A percentile compares a stretch with the other conserved stretches of the same genome.
These are phyloP conservation scores for Perkinsus olseni DNA, from an alignment of 169 alveolate genomes.

Conservation along the genomic window DNA sequence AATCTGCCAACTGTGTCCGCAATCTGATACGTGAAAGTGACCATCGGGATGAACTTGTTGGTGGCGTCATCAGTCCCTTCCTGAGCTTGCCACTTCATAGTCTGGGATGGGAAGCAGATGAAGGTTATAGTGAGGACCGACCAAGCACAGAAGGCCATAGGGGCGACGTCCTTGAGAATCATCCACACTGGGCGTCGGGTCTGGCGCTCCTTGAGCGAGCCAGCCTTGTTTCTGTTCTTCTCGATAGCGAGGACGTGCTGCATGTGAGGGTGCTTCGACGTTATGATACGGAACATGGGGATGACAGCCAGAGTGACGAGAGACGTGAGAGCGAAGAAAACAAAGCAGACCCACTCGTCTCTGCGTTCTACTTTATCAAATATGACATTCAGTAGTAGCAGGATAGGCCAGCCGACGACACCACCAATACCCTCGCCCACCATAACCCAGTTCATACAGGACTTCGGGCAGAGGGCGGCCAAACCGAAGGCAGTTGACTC, in stretches of 20 bases:
- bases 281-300: neutral
- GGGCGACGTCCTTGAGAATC: neutral
- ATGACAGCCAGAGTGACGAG: neutral
- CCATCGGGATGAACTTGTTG: neutral
- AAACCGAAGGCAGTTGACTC: neutral
- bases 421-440: neutral
- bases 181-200: neutral
- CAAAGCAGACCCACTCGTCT: neutral
- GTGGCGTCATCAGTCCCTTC: neutral
- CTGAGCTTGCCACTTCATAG: neutral
- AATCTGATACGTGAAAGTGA: neutral
- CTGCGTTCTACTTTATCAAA: neutral
- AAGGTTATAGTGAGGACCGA: neutral
- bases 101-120: neutral
- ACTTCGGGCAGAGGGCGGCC: neutral
- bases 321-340: neutral
- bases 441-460: neutral
- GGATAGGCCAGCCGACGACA: neutral
- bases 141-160: constrained; percentile 1
- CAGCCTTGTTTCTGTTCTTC: neutral
- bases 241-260: neutral
- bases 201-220: neutral
- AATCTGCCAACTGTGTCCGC: neutral
- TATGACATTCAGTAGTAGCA: neutral
- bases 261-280: neutral